A percentile compares a stretch with the other conserved stretches of the same genome.
Evolutionary conservation across 352 stramenopile genomes (phyloP).

Genomic region (Globisporangium radiosum): DNA sequence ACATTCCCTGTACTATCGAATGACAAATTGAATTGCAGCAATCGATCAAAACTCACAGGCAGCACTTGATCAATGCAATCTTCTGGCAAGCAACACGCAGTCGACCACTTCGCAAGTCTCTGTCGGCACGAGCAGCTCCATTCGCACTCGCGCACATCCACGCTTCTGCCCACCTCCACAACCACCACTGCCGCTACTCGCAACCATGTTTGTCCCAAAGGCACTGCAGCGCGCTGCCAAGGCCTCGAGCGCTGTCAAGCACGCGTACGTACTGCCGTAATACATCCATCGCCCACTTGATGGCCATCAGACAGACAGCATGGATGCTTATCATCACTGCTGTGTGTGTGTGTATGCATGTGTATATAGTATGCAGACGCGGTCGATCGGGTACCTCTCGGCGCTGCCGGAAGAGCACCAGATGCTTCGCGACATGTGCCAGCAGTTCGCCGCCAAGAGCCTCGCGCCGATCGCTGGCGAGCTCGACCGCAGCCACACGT

Average conservation of each 20-base stretch:
- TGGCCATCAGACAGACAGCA: neutral
- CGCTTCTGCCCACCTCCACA: neutral
- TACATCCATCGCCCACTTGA: neutral
- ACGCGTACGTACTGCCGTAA: slow-evolving; percentile 3
- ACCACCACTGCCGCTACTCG: neutral
- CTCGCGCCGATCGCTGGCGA: slow-evolving; percentile 86
- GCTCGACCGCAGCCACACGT: slow-evolving; percentile 87
- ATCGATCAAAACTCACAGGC: neutral
- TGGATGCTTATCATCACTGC: neutral
- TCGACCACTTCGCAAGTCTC: neutral
- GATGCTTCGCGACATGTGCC: slow-evolving; percentile 96
- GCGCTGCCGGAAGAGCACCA: slow-evolving; percentile 90
- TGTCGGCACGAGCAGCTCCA: neutral
- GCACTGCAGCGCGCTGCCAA: slow-evolving; percentile 11
- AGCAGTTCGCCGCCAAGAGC: slow-evolving; percentile 94
- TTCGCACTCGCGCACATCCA: neutral
- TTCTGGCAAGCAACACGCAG: neutral
- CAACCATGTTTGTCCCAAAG: slow-evolving; percentile 10
- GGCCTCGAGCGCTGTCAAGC: slow-evolving; percentile 9
- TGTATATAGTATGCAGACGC: slow-evolving; percentile 18
- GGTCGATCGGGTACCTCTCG: slow-evolving; percentile 53
- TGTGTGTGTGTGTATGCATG: neutral
- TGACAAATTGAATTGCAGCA: neutral
- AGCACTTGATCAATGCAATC: neutral
- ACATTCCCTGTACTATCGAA: neutral